Evolutionary conservation across 371 early-diverging fungal genomes (phyloP).

Genomic region (Mortierella sp.): DNA sequence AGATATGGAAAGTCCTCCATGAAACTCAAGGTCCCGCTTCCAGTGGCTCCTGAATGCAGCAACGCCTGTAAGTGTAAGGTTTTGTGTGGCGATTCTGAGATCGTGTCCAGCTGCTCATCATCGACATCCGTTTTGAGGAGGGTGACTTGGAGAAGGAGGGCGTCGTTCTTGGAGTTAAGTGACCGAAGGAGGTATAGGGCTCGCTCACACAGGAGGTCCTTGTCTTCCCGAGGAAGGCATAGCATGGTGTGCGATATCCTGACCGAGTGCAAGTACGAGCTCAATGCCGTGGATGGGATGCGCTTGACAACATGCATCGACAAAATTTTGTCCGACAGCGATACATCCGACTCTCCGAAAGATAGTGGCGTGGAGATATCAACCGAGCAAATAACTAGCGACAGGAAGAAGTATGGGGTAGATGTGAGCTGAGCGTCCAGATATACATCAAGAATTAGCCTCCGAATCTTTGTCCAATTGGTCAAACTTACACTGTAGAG

Average conservation of each 20-base stretch:
- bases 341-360: not conserved
- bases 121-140: not conserved
- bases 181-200: constrained; percentile 34
- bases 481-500: constrained; percentile 15
- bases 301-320: constrained; percentile 33
- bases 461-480: not conserved
- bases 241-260: constrained; percentile 12
- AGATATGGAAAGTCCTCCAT: constrained; percentile 8
- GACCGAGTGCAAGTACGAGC: constrained; percentile 18
- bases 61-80: constrained; percentile 27
- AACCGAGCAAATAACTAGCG: constrained; percentile 30
- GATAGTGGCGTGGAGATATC: constrained; percentile 14
- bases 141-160: constrained; percentile 23
- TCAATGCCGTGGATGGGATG: constrained; percentile 16
- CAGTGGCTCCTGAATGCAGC: constrained; percentile 20
- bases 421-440: not conserved
- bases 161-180: constrained; percentile 27
- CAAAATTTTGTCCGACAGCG: constrained; percentile 9
- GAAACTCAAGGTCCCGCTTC: constrained; percentile 26
- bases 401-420: not conserved
- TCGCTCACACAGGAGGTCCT: constrained; percentile 23
- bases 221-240: constrained; percentile 27
- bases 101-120: not conserved
- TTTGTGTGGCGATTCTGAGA: not conserved
- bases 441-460: not conserved